Conservation (phyloP, 805 yeast genomes). For the Brettanomyces naardenensis region DNA sequence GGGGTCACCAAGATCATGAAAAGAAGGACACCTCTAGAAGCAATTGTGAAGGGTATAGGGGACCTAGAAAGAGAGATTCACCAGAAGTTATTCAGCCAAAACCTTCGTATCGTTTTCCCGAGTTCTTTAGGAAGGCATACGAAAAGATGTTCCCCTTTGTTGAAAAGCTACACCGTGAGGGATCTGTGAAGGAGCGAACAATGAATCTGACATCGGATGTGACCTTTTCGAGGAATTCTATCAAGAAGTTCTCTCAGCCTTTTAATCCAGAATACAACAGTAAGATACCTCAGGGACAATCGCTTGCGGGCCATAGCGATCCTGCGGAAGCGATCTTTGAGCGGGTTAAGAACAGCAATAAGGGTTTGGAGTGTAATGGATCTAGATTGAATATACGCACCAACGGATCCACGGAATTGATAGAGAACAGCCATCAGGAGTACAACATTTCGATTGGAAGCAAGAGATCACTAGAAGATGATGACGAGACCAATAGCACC, state of each 20-base stretch:
- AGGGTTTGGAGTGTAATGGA: neutral
- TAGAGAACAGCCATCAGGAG: conserved; percentile 1
- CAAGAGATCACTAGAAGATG: neutral
- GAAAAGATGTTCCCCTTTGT: conserved; percentile 12
- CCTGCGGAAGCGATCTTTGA: neutral
- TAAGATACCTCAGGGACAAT: no score
- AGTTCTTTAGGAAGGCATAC: conserved; percentile 3
- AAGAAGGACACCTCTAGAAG: no score
- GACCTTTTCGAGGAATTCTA: conserved; percentile 7
- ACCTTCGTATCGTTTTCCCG: conserved; percentile 11
- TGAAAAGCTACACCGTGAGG: neutral
- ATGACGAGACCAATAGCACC: neutral
- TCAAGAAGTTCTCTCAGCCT: conserved; percentile 9
- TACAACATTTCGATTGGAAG: conserved; percentile 1
- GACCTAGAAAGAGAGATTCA: no score
- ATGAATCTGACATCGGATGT: conserved; percentile 5
- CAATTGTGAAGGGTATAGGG: no score
- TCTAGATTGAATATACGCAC: neutral
- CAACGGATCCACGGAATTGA: conserved; percentile 5
- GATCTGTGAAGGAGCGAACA: neutral
- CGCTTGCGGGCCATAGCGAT: neutral
- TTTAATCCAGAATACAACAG: neutral
- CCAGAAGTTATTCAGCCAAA: conserved; percentile 1
- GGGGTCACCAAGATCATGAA: neutral
- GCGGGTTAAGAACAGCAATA: neutral